These are phyloP conservation scores for Pseudozyma flocculosa DNA, from an alignment of 1,284 basidiomycete genomes.

Conservation along the genomic window DNA sequence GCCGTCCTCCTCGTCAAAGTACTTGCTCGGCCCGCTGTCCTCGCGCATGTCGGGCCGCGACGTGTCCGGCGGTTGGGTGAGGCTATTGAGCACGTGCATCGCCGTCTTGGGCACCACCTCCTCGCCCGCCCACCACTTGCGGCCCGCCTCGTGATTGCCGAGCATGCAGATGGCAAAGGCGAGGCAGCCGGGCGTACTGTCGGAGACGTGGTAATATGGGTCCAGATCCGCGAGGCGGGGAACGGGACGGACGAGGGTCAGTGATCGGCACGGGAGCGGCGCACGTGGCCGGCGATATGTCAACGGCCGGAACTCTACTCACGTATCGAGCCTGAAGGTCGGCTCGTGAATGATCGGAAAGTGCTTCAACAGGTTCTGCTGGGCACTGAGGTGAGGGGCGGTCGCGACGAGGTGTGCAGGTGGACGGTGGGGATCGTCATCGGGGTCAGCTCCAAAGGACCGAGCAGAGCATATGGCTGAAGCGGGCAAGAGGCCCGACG, in stretches of 20 bases:
- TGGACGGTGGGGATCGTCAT: too few species aligned
- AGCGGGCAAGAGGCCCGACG: too few species aligned
- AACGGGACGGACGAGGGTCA: too few species aligned
- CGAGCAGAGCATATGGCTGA: too few species aligned
- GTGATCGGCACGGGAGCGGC: too few species aligned
- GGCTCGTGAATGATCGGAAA: constrained; percentile 49
- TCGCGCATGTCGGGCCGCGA: constrained; percentile 3
- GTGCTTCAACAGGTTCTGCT: constrained; percentile 50
- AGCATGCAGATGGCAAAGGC: constrained; percentile 50
- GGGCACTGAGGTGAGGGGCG: constrained; percentile 6
- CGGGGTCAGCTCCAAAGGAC: too few species aligned
- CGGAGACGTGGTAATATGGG: too few species aligned
- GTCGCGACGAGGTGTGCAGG: too few species aligned
- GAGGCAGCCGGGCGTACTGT: constrained; percentile 34
- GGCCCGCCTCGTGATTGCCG: constrained; percentile 40
- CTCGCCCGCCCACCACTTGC: constrained; percentile 49
- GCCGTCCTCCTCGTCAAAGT: constrained; percentile 44
- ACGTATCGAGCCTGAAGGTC: constrained; percentile 45
- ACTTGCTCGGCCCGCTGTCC: constrained; percentile 11
- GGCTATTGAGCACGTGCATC: constrained; percentile 23
- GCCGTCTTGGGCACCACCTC: constrained; percentile 41
- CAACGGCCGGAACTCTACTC: too few species aligned
- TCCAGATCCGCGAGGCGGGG: too few species aligned
- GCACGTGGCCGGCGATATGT: too few species aligned
- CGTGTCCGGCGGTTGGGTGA: constrained; percentile 4